Evolutionary conservation across 257 asterid genomes (phyloP).

Genomic region (Capsicum pubescens): DNA sequence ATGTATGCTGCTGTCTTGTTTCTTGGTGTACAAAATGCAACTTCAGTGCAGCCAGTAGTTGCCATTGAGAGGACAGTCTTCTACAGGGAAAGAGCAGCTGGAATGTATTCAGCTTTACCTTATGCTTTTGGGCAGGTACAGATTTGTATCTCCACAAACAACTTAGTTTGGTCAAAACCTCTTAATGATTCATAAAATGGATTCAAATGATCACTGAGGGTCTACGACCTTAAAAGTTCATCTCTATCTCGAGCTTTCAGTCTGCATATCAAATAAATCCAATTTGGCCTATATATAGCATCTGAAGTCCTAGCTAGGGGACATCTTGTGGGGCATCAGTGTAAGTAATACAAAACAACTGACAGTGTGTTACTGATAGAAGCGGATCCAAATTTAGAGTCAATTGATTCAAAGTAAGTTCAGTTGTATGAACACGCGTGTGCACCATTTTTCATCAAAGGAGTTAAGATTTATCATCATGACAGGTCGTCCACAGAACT

Average conservation of each 20-base stretch:
- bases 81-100: conserved; percentile 90
- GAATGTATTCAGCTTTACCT: conserved; percentile 88
- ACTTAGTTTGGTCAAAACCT: neutral
- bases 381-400: neutral
- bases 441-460: neutral
- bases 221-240: neutral
- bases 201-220: neutral
- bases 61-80: conserved; percentile 81
- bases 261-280: neutral
- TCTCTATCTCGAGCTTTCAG: neutral
- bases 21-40: conserved; percentile 70
- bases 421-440: neutral
- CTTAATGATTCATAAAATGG: neutral
- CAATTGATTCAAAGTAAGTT: neutral
- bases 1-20: conserved; percentile 76
- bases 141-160: neutral
- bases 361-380: neutral
- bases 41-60: conserved; percentile 81
- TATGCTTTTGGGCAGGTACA: conserved; percentile 83
- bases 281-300: neutral
- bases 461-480: neutral
- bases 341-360: neutral
- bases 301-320: neutral
- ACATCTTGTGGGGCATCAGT: neutral
- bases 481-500: neutral